These are phyloP conservation scores for Deinandra increscens DNA, from an alignment of 129 eudicot genomes.

Conservation along the genomic window DNA sequence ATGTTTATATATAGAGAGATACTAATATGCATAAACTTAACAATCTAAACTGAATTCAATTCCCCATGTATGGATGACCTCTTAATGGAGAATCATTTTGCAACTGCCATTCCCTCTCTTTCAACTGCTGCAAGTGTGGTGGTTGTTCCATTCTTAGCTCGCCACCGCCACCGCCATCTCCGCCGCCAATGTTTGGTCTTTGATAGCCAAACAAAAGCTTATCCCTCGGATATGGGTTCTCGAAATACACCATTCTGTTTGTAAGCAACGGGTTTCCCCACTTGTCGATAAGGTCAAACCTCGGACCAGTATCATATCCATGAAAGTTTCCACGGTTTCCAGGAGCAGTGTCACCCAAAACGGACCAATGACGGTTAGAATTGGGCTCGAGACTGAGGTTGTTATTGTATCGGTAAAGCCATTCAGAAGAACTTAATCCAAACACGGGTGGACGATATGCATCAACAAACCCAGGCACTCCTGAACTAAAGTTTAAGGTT, in stretches of 20 bases:
- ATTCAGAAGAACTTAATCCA: constrained; percentile 79
- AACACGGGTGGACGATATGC: constrained; percentile 57
- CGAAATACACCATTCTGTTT: constrained; percentile 43
- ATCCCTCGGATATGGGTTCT: constrained; percentile 44
- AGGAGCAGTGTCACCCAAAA: constrained; percentile 32
- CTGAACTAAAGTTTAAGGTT: constrained; percentile 36
- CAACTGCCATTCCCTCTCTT: constrained; percentile 69
- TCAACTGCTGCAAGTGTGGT: constrained; percentile 60
- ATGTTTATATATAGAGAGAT: neutral
- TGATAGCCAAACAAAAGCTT: constrained; percentile 43
- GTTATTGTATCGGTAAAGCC: constrained; percentile 78
- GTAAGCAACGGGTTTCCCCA: constrained; percentile 71
- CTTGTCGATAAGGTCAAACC: constrained; percentile 53
- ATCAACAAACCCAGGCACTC: constrained; percentile 43
- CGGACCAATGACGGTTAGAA: constrained; percentile 38
- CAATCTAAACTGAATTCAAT: constrained; percentile 31
- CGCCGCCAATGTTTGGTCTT: constrained; percentile 36
- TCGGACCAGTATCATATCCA: constrained; percentile 45
- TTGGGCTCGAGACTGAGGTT: constrained; percentile 43
- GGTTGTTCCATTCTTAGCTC: constrained; percentile 49
- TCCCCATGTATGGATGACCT: constrained; percentile 64
- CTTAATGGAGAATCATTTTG: constrained; percentile 50
- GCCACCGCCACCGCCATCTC: constrained; percentile 33
- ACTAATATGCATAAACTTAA: constrained; percentile 8
- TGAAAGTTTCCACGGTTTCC: constrained; percentile 34